Base-by-base conservation (phyloP, 345 rosid species). In the Euphorbia peplus region DNA sequence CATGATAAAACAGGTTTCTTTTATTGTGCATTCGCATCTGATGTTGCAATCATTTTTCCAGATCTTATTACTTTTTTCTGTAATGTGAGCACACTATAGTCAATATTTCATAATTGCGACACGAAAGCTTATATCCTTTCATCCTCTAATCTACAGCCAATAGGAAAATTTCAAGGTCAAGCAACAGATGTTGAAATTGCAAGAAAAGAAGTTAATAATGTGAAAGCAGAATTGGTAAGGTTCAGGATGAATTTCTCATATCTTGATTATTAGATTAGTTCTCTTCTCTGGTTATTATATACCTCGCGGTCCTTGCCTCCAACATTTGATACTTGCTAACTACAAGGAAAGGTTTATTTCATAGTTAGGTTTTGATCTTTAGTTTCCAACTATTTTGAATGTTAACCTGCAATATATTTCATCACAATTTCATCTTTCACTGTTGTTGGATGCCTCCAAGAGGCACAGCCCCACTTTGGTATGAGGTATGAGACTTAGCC, bases 81-180 rank as follows among this genome's bases (percentile, higher is more conserved):
- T 47, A 44, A 39, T 69, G 58, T 28, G 25, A 44, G 14, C 12
- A 2, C 32, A 21, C 56, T 19, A 8, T 53, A 22, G 57, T 62
- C 68, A 63, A 42, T 52, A 16, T 11, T 32, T 18, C 16, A 50
- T 29, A 19, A 28, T 61, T 66, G 16, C 44, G 14, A 50, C 29
- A 32, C 21, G 59, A 52, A 24, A 55, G 0, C 7, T 12, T 47
- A 22, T 70, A 50, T 67, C 28, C 35, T 70, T 55, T 64, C 10
- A 18, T 63, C 56, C 64, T n/a, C 70, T 76, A 74, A 56, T 78
- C 69, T 81, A 76, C 84, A 91, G 97, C 97, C 97, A 63, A 85
- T 95, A 66, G 95, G 86, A 56, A 87, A 95, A 78, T 88, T 91
- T 85, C 95, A 88, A 86, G 97, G 99, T 75, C 96, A 91, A 79